phyloP scores from a whole-genome alignment of 2,329 filamentous ascomycete species.

The Parascedosporium putredinis region DNA sequence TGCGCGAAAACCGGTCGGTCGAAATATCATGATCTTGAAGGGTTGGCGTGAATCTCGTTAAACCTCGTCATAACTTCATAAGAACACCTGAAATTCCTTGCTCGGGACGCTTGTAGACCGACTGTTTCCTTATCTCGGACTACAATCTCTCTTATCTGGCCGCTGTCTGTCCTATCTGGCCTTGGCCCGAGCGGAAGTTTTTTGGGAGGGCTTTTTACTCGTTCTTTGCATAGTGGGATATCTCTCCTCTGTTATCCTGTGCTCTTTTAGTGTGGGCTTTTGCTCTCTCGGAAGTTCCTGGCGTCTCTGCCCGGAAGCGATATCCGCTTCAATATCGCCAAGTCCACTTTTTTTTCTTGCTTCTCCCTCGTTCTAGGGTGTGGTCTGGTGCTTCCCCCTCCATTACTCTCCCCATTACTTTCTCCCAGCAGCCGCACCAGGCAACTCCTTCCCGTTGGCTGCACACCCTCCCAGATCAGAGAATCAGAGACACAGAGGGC shows the following conservation, averaged over 20 bases:
- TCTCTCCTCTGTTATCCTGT: not conserved
- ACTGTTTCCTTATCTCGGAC: not conserved
- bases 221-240: not conserved
- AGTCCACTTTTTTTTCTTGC: constrained; percentile 2
- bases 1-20: not conserved
- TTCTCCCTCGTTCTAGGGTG: not conserved
- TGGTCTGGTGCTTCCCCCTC: not conserved
- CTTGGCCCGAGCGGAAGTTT: not conserved
- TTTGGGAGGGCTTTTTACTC: not conserved
- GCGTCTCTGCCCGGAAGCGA: not conserved
- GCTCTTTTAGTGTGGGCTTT: not conserved
- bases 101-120: constrained; percentile 2
- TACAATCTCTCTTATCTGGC: not conserved
- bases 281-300: not conserved
- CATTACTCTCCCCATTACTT: too few species aligned
- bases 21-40: constrained; percentile 1
- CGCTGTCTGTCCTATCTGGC: not conserved
- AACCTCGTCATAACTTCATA: not conserved
- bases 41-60: not conserved
- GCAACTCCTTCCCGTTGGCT: not conserved
- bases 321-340: constrained; percentile 1
- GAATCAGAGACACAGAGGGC: not conserved
- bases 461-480: not conserved
- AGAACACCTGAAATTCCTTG: not conserved
- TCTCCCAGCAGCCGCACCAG: not conserved